Conservation (phyloP, 768 basidiomycete species). For the Mycena leptocephala region DNA sequence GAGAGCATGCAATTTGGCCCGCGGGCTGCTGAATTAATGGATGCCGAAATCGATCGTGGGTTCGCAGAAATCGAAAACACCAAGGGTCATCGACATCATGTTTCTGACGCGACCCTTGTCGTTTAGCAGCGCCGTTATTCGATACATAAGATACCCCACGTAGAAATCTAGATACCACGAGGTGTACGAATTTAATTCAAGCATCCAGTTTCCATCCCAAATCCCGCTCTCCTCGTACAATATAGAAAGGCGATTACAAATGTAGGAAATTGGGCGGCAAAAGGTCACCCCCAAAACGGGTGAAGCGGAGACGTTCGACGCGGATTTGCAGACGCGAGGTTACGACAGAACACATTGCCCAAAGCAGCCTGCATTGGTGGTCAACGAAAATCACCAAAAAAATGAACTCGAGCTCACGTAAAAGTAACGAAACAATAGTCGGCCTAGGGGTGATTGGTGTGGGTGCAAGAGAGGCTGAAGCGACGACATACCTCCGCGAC, state of each 20-base stretch:
- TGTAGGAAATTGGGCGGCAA: background rate
- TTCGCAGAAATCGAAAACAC: background rate
- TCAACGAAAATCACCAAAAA: background rate
- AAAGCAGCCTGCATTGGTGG: background rate
- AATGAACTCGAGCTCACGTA: background rate
- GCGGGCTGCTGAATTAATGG: background rate
- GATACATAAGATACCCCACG: background rate
- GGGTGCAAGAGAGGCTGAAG: too few species aligned
- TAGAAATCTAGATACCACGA: background rate
- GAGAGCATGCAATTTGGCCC: background rate
- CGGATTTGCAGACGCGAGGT: slow-evolving; percentile 15
- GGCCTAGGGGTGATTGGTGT: background rate
- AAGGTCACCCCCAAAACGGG: background rate
- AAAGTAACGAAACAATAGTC: background rate
- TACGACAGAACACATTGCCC: slow-evolving; percentile 15
- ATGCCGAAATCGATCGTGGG: background rate
- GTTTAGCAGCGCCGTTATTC: background rate
- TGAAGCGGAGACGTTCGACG: slow-evolving; percentile 12
- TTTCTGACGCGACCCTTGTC: slow-evolving; percentile 3
- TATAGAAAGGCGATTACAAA: background rate
- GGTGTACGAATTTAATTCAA: background rate
- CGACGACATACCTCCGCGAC: background rate
- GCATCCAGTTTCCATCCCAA: background rate
- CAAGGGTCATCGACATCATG: background rate
- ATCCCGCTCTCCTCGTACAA: background rate